Conservation (phyloP, 345 rosid species). For the Salix suchowensis region DNA sequence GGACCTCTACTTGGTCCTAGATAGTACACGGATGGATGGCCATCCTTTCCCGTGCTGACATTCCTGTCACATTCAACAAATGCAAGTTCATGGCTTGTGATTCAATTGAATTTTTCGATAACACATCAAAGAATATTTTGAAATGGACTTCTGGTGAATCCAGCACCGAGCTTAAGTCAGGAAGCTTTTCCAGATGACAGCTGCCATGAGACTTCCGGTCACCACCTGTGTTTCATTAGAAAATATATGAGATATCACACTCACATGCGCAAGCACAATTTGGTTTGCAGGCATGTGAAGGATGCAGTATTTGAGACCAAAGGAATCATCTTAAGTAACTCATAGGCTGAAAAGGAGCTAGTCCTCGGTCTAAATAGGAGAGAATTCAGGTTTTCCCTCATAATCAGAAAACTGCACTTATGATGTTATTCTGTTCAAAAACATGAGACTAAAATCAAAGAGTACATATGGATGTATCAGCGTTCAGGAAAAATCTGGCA, state of each 20-base stretch:
- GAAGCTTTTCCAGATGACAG: conserved; percentile 82
- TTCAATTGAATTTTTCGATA: conserved; percentile 31
- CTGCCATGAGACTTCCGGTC: conserved; percentile 86
- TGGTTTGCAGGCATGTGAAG: neutral
- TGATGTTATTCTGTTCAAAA: neutral
- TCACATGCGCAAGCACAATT: neutral
- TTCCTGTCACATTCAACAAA: conserved; percentile 60
- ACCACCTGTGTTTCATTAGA: conserved; percentile 60
- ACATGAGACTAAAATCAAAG: neutral
- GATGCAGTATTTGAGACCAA: neutral
- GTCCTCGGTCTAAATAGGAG: neutral
- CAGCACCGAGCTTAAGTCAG: conserved; percentile 48
- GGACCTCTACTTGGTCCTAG: conserved; percentile 46
- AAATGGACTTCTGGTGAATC: conserved; percentile 44
- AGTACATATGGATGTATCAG: neutral
- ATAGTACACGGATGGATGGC: conserved; percentile 77
- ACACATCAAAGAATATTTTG: conserved; percentile 39
- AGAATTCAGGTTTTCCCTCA: neutral
- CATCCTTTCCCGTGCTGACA: conserved; percentile 75
- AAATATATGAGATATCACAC: neutral
- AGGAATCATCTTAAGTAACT: neutral
- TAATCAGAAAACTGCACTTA: neutral
- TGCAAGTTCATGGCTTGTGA: conserved; percentile 24
- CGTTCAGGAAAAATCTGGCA: neutral
- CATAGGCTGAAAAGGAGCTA: neutral